Base-by-base conservation (phyloP, 2,329 filamentous ascomycete genomes). In the Venturia carpophila region DNA sequence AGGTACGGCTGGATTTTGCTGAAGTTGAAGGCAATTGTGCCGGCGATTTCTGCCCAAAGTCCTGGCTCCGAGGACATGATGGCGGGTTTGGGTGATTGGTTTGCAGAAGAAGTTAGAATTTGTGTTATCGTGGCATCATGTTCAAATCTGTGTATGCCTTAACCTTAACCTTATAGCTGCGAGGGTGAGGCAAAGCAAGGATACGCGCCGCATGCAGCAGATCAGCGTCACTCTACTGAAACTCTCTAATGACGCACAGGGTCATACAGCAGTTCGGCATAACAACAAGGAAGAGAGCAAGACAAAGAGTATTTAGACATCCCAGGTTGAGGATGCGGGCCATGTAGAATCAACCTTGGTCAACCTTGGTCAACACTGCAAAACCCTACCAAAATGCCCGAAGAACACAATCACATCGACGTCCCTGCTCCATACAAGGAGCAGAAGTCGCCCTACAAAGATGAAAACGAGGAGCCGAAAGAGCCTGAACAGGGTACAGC, bases 1-100 rank as follows among this genome's bases (percentile, higher is more conserved):
- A 87, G 68, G 70, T 75, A 71, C 2, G 75, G 74, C 63, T 75
- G 75, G 43, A 73, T 67, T 27, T 72, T 68, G 24, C 75, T 71
- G 66, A 81, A 79, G 63, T 80, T 77, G 68, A 79, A 79, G 67
- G 78, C 73, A 42, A 74, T 70, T 62, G 74, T 73, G 45, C 76
- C 77, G 47, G 79, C 68, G 47, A 76, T 68, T 71, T 78, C 74
- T 42, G 66, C 63, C 27, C 67, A 30, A 39, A 62, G 62, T 30
- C 69, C 69, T 34, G 69, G 68, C 27, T 56, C 64, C 11, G 58
- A 55, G 45, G 45, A 47, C 45, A 47, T 47, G 45, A n/a, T 47
- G 45, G 19, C 7, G 45, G 10, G n/a, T n/a, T 3, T 47, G n/a
- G 17, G 7, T 2, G 45, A 24, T n/a, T n/a, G n/a, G n/a, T n/a